Evolutionary conservation across 2,329 filamentous ascomycete genomes (phyloP).

Genomic region (Emydomyces testavorans): DNA sequence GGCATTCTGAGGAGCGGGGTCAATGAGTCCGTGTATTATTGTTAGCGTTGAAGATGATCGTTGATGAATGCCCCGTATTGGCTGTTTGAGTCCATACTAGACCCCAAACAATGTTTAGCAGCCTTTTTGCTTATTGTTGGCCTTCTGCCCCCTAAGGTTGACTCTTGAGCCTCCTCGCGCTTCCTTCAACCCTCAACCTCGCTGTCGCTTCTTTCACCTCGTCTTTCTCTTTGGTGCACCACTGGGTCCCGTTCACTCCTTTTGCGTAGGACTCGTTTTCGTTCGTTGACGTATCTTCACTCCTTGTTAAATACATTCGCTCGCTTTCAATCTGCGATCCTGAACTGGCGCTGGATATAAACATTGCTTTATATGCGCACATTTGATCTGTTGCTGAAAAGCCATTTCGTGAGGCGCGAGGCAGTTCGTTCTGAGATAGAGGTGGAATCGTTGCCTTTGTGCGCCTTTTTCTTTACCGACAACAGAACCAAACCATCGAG

Average conservation of each 20-base stretch:
- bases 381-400: neutral
- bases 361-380: neutral
- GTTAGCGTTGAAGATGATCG: too few relatives aligned
- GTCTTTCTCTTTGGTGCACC: neutral
- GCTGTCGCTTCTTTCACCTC: conserved; percentile 7
- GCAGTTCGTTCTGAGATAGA: neutral
- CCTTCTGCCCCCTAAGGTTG: neutral
- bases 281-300: neutral
- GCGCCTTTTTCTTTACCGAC: neutral
- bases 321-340: neutral
- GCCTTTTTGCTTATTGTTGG: neutral
- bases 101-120: neutral
- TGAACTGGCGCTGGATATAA: neutral
- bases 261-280: conserved; percentile 1
- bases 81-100: too few relatives aligned
- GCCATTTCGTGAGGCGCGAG: too few relatives aligned
- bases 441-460: neutral
- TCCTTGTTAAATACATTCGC: neutral
- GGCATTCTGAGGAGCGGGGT: too few relatives aligned
- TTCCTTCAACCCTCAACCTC: neutral
- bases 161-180: too few relatives aligned
- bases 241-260: conserved; percentile 4
- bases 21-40: neutral
- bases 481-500: neutral
- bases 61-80: too few relatives aligned